These are phyloP conservation scores for Spatholobus suberectus DNA, from an alignment of 306 rosid species.

Conservation along the genomic window DNA sequence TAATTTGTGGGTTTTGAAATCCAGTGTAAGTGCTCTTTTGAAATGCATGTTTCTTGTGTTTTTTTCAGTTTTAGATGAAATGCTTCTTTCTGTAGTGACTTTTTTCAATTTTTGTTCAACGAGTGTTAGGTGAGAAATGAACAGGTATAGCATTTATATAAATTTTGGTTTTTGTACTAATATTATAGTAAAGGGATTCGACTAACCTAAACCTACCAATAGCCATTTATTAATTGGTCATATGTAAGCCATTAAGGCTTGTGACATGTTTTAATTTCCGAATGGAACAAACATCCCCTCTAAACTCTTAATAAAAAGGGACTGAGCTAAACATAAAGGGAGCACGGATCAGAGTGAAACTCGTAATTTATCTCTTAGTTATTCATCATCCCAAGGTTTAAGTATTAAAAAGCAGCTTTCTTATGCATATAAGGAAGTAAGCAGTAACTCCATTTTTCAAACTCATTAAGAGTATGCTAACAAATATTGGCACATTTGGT, in stretches of 20 bases:
- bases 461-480: too few relatives aligned
- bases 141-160: constrained; percentile 17
- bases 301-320: not conserved
- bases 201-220: not conserved
- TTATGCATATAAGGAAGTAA: not conserved
- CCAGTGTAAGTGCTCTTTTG: not conserved
- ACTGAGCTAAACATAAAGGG: not conserved
- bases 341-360: not conserved
- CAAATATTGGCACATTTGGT: too few relatives aligned
- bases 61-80: constrained; percentile 21
- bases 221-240: not conserved
- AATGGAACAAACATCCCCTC: not conserved
- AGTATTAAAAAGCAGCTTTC: not conserved
- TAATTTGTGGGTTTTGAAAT: constrained; percentile 16
- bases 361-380: not conserved
- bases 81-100: constrained; percentile 32
- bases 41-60: not conserved
- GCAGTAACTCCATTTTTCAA: not conserved
- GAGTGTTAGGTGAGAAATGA: constrained; percentile 43
- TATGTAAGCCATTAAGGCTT: not conserved
- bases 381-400: not conserved
- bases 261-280: not conserved
- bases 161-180: not conserved
- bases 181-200: not conserved
- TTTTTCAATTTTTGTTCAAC: constrained; percentile 27